phyloP scores from a whole-genome alignment of 2,329 filamentous ascomycete species.

The Diaporthe sp. region DNA sequence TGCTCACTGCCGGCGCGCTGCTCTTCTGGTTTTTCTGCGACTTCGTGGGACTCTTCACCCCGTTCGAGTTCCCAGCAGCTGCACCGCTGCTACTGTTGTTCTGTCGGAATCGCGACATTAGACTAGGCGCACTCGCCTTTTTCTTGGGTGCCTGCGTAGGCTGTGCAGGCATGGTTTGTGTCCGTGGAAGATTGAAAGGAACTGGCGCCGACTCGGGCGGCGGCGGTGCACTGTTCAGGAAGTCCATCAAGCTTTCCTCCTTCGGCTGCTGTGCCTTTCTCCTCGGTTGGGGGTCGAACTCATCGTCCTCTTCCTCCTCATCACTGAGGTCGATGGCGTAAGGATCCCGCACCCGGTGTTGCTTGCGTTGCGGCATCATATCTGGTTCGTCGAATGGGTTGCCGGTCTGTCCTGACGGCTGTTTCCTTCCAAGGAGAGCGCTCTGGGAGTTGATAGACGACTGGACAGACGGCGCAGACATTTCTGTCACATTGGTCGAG shows the following conservation, averaged over 20 bases:
- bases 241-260: conserved; percentile 81
- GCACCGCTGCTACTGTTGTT: conserved; percentile 51
- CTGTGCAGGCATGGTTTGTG: conserved; percentile 51
- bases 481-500: conserved; percentile 70
- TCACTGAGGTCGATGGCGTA: conserved; percentile 92
- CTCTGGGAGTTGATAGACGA: conserved; percentile 83
- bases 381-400: conserved; percentile 61
- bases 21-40: conserved; percentile 55
- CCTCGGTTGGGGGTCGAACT: conserved; percentile 58
- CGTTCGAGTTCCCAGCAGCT: conserved; percentile 48
- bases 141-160: conserved; percentile 61
- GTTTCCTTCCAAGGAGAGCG: conserved; percentile 67
- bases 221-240: conserved; percentile 78
- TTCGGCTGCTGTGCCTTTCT: conserved; percentile 59
- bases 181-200: conserved; percentile 51
- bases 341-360: conserved; percentile 84
- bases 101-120: conserved; percentile 71
- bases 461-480: conserved; percentile 67
- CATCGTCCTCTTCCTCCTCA: conserved; percentile 72
- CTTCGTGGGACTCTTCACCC: conserved; percentile 46
- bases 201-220: conserved; percentile 63
- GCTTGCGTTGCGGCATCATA: conserved; percentile 78
- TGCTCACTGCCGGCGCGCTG: conserved; percentile 44
- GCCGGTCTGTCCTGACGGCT: conserved; percentile 46
- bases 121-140: conserved; percentile 73